Evolutionary conservation across 352 stramenopile genomes (phyloP).

Genomic region (Pilasporangium apinafurcum): DNA sequence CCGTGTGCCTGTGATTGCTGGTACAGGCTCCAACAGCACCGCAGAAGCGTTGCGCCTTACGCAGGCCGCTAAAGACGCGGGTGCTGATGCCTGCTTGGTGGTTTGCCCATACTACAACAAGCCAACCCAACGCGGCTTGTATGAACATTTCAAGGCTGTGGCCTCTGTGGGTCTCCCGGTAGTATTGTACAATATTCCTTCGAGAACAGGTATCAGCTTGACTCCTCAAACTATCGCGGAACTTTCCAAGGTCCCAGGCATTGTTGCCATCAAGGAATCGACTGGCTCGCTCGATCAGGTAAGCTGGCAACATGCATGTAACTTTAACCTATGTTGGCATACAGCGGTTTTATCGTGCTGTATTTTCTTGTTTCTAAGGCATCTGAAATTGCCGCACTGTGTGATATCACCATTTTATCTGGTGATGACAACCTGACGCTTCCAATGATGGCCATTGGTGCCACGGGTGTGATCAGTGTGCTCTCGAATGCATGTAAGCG

Average conservation of each 20-base stretch:
- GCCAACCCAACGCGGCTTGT: slow-evolving; percentile 93
- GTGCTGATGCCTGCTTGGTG: slow-evolving; percentile 92
- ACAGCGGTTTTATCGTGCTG: not conserved
- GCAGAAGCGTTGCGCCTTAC: slow-evolving; percentile 82
- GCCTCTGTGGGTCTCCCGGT: slow-evolving; percentile 87
- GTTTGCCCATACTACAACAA: slow-evolving; percentile 99
- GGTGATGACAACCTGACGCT: slow-evolving; percentile 89
- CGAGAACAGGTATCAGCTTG: slow-evolving; percentile 94
- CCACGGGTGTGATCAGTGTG: slow-evolving; percentile 88
- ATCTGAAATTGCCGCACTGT: slow-evolving; percentile 83
- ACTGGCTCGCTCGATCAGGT: slow-evolving; percentile 89
- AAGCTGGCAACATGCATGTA: too few relatives aligned
- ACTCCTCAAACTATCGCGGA: slow-evolving; percentile 91
- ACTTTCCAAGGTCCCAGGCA: slow-evolving; percentile 91
- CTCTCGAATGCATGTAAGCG: slow-evolving; percentile 85
- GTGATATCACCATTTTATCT: slow-evolving; percentile 89
- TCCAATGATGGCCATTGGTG: slow-evolving; percentile 86
- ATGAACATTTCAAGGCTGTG: slow-evolving; percentile 92
- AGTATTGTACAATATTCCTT: slow-evolving; percentile 97
- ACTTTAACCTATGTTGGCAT: not conserved
- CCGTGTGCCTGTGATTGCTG: slow-evolving; percentile 92
- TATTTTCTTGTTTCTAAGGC: slow-evolving; percentile 18
- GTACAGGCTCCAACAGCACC: slow-evolving; percentile 94
- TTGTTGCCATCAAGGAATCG: slow-evolving; percentile 98
- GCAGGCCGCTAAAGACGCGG: slow-evolving; percentile 86